phyloP scores from a whole-genome alignment of 2,329 filamentous ascomycete species.

The Epichloe sibirici region DNA sequence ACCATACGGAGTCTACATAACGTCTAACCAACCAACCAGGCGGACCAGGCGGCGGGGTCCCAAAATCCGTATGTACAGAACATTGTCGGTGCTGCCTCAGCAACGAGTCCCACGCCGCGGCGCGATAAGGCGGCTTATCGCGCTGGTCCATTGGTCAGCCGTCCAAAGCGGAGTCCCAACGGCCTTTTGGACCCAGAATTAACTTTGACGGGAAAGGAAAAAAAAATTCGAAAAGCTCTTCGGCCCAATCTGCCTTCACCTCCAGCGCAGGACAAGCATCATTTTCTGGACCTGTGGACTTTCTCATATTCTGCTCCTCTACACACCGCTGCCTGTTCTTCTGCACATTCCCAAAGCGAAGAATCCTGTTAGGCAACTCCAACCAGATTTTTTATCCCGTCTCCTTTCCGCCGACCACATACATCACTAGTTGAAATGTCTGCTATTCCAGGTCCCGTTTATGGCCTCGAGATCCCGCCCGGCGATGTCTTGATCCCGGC shows the following conservation, averaged over 20 bases:
- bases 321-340: neutral
- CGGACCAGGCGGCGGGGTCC: too few species aligned
- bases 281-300: neutral
- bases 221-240: constrained; percentile 22
- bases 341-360: neutral
- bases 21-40: too few species aligned
- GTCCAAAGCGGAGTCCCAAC: constrained; percentile 4
- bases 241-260: neutral
- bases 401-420: neutral
- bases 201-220: constrained; percentile 8
- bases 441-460: constrained; percentile 63
- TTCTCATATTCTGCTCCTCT: neutral
- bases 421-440: constrained; percentile 32
- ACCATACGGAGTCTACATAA: too few species aligned
- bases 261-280: constrained; percentile 2
- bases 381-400: neutral
- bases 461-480: constrained; percentile 81
- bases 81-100: constrained; percentile 24
- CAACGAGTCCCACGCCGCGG: neutral
- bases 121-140: constrained; percentile 22
- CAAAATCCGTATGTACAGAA: too few species aligned
- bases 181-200: constrained; percentile 5
- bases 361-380: neutral
- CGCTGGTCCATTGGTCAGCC: constrained; percentile 13
- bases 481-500: constrained; percentile 75